phyloP scores from a whole-genome alignment of 257 asterid genomes.

The Scutellaria barbata region DNA sequence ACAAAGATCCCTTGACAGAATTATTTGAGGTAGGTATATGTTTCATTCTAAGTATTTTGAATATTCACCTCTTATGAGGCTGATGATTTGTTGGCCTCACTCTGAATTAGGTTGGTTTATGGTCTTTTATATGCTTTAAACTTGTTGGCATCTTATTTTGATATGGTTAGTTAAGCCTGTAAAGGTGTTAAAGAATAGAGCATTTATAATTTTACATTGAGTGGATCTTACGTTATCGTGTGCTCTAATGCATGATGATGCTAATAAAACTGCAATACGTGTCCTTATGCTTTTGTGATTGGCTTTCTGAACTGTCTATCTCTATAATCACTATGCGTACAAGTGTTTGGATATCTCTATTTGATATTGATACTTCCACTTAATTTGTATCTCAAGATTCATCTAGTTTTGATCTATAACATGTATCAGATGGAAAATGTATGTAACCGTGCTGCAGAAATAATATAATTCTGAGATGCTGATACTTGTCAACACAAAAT shows the following conservation, averaged over 20 bases:
- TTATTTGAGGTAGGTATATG: slow-evolving; percentile 85
- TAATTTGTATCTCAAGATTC: background rate
- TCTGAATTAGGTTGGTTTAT: slow-evolving; percentile 23
- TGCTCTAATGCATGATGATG: background rate
- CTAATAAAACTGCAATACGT: background rate
- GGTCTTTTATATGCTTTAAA: slow-evolving; percentile 19
- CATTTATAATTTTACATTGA: slow-evolving; percentile 14
- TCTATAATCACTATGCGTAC: background rate
- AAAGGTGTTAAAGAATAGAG: slow-evolving; percentile 8
- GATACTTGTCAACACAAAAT: background rate
- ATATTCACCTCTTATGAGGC: slow-evolving; percentile 2
- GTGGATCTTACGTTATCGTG: slow-evolving; percentile 22
- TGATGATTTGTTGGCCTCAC: slow-evolving; percentile 24
- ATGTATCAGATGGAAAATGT: no score
- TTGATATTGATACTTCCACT: background rate
- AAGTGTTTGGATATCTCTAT: background rate
- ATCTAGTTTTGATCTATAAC: slow-evolving; percentile 10
- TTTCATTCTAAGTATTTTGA: slow-evolving; percentile 25
- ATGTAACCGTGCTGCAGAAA: no score
- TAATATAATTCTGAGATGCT: no score
- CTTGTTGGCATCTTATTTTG: slow-evolving; percentile 9
- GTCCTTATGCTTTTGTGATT: background rate
- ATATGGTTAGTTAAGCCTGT: slow-evolving; percentile 15
- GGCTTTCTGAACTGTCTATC: background rate
- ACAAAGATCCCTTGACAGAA: slow-evolving; percentile 77